These are phyloP conservation scores for Corchorus olitorius DNA, from an alignment of 345 rosid genomes.

Conservation along the genomic window DNA sequence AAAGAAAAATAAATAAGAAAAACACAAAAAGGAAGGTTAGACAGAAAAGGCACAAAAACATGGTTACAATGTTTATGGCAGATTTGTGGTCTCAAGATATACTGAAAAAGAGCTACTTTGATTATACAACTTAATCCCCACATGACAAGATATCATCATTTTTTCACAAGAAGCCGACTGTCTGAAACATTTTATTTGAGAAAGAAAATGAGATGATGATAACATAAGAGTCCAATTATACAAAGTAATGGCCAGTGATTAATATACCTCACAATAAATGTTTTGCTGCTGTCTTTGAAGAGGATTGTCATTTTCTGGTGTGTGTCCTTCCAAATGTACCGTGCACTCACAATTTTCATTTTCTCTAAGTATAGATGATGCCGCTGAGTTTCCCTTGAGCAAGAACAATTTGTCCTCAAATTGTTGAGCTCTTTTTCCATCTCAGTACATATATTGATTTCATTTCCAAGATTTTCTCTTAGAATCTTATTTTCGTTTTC, in stretches of 20 bases:
- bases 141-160: neutral
- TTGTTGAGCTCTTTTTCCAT: constrained; percentile 55
- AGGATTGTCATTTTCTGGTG: neutral
- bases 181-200: neutral
- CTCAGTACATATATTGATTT: constrained; percentile 46
- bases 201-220: neutral
- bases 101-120: neutral
- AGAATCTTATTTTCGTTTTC: constrained; percentile 59
- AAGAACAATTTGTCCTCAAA: constrained; percentile 50
- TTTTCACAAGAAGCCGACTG: constrained; percentile 8
- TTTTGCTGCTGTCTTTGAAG: neutral
- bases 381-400: constrained; percentile 32
- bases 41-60: neutral
- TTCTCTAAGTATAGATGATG: constrained; percentile 25
- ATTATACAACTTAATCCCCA: neutral
- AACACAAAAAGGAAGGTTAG: too few species aligned
- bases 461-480: constrained; percentile 47
- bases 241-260: neutral
- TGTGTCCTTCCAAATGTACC: constrained; percentile 24
- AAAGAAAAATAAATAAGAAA: too few species aligned
- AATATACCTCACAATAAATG: constrained; percentile 9
- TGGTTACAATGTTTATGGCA: neutral
- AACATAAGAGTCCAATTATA: neutral
- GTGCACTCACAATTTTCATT: constrained; percentile 27
- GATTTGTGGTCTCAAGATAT: constrained; percentile 2